These are phyloP conservation scores for Pittosporum tobira DNA, from an alignment of 129 eudicot species.

Conservation along the genomic window DNA sequence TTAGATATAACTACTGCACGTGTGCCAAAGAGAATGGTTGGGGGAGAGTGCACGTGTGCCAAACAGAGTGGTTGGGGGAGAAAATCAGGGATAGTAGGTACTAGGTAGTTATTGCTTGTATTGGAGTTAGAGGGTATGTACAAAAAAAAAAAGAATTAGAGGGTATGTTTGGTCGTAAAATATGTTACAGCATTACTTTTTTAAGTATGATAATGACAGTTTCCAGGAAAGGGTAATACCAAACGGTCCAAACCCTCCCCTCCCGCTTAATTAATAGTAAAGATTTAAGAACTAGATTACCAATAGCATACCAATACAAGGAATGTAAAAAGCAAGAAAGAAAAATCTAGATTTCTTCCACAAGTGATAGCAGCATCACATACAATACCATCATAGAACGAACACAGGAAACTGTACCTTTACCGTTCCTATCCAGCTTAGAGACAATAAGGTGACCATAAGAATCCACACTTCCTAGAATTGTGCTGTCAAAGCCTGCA, in stretches of 20 bases:
- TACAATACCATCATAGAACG: background rate
- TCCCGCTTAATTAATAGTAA: too few species aligned
- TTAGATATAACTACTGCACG: too few species aligned
- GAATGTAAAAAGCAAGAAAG: background rate
- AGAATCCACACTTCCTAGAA: constrained; percentile 80
- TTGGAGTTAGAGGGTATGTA: background rate
- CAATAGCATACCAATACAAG: background rate
- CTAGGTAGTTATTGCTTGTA: background rate
- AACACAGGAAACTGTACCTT: constrained; percentile 28
- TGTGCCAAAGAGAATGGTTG: background rate
- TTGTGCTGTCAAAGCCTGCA: constrained; percentile 41
- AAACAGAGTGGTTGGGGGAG: background rate
- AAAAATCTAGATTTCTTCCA: background rate
- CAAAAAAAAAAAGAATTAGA: too few species aligned
- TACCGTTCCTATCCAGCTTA: constrained; percentile 32
- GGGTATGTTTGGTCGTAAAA: background rate
- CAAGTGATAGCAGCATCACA: background rate
- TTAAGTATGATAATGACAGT: too few species aligned
- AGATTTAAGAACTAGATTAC: background rate
- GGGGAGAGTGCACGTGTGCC: background rate
- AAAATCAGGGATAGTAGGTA: background rate
- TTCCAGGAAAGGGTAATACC: background rate
- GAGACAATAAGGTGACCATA: constrained; percentile 88
- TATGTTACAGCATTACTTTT: too few species aligned
- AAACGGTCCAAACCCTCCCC: background rate